phyloP scores from a whole-genome alignment of 768 basidiomycete species.

The Hygrocybe coccinea region DNA sequence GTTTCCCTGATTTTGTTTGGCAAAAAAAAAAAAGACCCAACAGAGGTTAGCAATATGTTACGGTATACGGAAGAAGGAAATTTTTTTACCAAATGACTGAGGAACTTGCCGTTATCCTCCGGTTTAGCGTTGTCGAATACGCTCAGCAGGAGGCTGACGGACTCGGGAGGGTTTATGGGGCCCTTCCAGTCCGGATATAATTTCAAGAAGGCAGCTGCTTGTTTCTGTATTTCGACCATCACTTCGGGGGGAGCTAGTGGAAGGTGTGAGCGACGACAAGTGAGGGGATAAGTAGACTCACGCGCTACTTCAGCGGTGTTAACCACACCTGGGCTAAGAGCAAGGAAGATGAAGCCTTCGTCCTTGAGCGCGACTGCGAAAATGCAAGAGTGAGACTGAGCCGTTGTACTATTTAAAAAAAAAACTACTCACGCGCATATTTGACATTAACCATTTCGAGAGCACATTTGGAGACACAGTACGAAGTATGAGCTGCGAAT shows the following conservation, averaged over 20 bases:
- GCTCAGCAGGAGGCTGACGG: slow-evolving; percentile 8
- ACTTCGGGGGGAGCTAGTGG: not conserved
- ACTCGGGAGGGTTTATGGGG: slow-evolving; percentile 2
- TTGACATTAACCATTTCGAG: slow-evolving; percentile 35
- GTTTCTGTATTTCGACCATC: not conserved
- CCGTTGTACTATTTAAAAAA: too few species aligned
- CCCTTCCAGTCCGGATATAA: slow-evolving; percentile 5
- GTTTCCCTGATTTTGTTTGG: not conserved
- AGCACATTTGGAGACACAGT: slow-evolving; percentile 36
- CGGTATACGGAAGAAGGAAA: too few species aligned
- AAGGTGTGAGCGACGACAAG: not conserved
- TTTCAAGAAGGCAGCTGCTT: not conserved
- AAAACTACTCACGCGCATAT: slow-evolving; percentile 25
- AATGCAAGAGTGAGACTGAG: too few species aligned
- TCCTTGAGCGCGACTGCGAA: slow-evolving; percentile 9
- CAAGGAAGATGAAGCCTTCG: slow-evolving; percentile 35
- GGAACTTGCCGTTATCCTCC: slow-evolving; percentile 7
- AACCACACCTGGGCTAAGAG: slow-evolving; percentile 36
- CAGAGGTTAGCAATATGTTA: too few species aligned
- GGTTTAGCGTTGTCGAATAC: slow-evolving; percentile 5
- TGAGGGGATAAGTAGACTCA: not conserved
- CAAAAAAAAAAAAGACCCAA: too few species aligned
- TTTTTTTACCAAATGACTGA: slow-evolving; percentile 8
- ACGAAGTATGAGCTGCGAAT: slow-evolving; percentile 15
- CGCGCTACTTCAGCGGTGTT: slow-evolving; percentile 21